Base-by-base conservation (phyloP, 176 grass and related monocot genomes). In the Ananas comosus region DNA sequence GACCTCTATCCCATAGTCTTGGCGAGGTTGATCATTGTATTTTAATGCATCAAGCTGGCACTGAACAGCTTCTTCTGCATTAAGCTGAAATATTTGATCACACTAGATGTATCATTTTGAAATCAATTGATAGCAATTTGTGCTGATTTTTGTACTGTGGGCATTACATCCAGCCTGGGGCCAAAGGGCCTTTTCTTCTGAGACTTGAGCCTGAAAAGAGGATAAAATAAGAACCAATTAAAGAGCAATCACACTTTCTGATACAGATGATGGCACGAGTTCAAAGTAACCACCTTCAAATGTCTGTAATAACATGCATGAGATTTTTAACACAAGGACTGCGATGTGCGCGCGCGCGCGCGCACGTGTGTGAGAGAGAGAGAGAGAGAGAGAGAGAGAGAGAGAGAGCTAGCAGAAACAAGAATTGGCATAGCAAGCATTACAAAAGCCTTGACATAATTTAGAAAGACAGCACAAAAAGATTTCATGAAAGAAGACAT, bases 1-100 rank as follows among this genome's bases (percentile, higher is more conserved):
- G 85, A 99, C 82, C 73, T 99, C 94, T 82, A 99, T 90, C 59
- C 94, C 94, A 78, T 93, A 93, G 74, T 99, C 87, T 57, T 79
- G 87, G 9, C 78, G 75, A 13, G 87, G 94, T 63, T 93, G 80
- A 78, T 99, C 87, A 80, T 93, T 99, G 69, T 91, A 88, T 74
- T 93, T 91, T 54, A 99, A 76, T 59, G 94, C 83, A 70, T 99
- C 94, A 56, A 93, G 82, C 10, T 99, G 90, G 78, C 72, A 91
- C 29, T 91, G 50, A 42, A 99, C 87, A 18, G 85, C 89, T 81
- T 93, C 90, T 83, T 93, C 87, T 75, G 90, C 90, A 84, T 22
- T 99, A 82, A 79, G 91, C 94, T 99, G 85, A 88, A 88, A 83
- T 10, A 78, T 22, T 67, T 12, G 73, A 79, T 19, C 24, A 71